Base-by-base conservation (phyloP, 2,329 filamentous ascomycete genomes). In the Talaromyces sp. region DNA sequence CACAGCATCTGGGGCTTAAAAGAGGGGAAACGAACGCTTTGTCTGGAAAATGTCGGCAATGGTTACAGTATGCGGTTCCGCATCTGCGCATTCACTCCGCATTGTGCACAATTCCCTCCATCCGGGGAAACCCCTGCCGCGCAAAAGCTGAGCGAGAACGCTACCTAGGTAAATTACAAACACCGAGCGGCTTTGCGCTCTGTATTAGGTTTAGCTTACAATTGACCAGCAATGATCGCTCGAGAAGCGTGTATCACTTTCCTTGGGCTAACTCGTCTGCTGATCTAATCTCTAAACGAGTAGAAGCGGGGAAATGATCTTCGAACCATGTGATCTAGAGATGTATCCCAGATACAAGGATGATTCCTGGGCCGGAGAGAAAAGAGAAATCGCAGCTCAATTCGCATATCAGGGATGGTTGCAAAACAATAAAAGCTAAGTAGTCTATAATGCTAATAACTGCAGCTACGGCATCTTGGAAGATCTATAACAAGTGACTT, bases 31-130 rank as follows among this genome's bases (percentile, higher is more conserved):
- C 16, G 13, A 22, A 48, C 13, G n/a, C 43, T 16, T 24, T 61
- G 43, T 61, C 33, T 31, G 19, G 19, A 39, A 11, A 50, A 48
- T 35, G 57, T 33, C 24, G 13, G 9, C 3, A 27, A 27, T 31
- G 3, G 13, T 61, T 39, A 37, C 35, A 10, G 35, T 31, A 61
- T 50, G 59, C 59, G 59, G 59, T 10, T 61, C 59, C 59, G 59
- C 59, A 60, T 48, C 16, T 22, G 8, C 10, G 16, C 24, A 24
- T 48, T 60, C 22, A n/a, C 37, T 45, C 57, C 57, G 57, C 57
- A 60, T 22, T 45, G 7, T 60, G 6, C 22, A 33, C 24, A 31
- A 60, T 61, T 61, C 43, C 59, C 27, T 61, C 31, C 13, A 37
- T 50, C 59, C 43, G 43, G 43, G 22, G 16, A 8, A 31, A 31